Base-by-base conservation (phyloP, 306 rosid genomes). In the Prunus kanzakura region DNA sequence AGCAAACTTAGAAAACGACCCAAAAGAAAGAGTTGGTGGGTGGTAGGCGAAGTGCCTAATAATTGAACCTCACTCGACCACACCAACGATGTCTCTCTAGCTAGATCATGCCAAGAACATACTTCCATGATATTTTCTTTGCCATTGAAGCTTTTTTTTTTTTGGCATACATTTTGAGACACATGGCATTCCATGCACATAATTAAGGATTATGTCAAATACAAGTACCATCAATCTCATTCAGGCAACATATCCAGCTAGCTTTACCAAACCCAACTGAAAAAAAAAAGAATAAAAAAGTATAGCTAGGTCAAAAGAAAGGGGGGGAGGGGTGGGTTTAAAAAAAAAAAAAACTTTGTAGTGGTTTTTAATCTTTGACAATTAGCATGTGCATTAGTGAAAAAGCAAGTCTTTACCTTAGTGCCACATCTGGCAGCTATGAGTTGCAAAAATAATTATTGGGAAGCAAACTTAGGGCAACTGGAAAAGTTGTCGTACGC, bases 391-490 rank as follows among this genome's bases (percentile, higher is more conserved):
- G 41, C 73, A 25, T 68, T 68, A 16, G 73, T 25, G 71, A 20
- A 27, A 60, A 23, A 50, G 16, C 22, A 49, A 8, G n/a, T 16
- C 8, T 68, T 50, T 27, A 29, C 46, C 61, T 69, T 27, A 19
- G 29, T 16, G 18, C 16, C 3, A 51, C 27, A 69, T 27, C 19
- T 20, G 8, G 41, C 41, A 35, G 41, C 41, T 5, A 35, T 13
- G 55, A 72, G 43, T 15, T 41, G 55, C 67, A 62, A 57, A 15
- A 12, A 1, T 4, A 41, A 72, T 58, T 41, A 57, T 22, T 57
- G 67, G 76, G 8, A 57, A 14, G 55, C 47, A 57, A 41, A 58
- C 52, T 23, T 72, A 23, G 67, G 23, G 76, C 43, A 45, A 55
- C 64, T 41, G 55, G 54, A 23, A 72, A 72, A 72, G 76, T 14